Evolutionary conservation across 345 rosid genomes (phyloP).

Genomic region (Eucalyptus brandiana): DNA sequence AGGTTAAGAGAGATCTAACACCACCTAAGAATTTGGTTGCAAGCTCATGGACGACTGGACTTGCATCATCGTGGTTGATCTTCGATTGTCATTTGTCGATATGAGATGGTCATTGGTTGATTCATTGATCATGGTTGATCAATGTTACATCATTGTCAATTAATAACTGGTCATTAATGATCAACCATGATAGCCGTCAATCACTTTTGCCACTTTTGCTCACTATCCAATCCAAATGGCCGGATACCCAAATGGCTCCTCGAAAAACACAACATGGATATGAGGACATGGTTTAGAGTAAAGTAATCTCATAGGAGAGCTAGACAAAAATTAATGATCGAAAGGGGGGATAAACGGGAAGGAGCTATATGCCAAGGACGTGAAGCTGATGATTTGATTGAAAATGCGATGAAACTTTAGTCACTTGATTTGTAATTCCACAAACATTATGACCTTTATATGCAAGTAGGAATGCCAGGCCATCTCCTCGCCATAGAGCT

Average conservation of each 20-base stretch:
- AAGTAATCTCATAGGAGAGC: background rate
- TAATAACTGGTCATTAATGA: background rate
- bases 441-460: background rate
- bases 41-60: accelerated
- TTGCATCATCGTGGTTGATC: background rate
- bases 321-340: background rate
- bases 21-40: background rate
- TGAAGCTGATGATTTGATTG: background rate
- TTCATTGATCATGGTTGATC: background rate
- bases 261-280: accelerated
- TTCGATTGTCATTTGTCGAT: background rate
- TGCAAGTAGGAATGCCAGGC: background rate
- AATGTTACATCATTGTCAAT: background rate
- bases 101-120: no score
- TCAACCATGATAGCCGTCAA: accelerated
- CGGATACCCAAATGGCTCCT: accelerated
- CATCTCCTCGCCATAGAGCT: background rate
- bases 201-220: background rate
- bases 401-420: background rate
- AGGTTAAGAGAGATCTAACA: no score
- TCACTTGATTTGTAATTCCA: background rate
- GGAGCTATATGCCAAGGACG: background rate
- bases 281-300: accelerated
- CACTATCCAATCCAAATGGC: background rate
- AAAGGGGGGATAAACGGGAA: background rate